phyloP scores from a whole-genome alignment of 2,329 filamentous ascomycete genomes.

The Penicillium brevicompactum region DNA sequence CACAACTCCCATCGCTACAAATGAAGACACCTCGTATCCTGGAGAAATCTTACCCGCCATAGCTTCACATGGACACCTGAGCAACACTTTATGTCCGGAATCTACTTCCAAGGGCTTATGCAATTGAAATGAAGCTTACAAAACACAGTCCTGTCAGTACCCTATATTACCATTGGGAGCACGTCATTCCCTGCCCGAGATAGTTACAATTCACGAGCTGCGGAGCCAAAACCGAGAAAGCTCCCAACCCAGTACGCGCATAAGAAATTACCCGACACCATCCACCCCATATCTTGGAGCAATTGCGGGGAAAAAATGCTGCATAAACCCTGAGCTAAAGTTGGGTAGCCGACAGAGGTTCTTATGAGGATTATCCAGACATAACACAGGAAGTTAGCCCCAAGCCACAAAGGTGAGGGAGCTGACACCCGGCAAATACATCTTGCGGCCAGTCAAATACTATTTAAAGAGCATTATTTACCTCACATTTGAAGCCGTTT shows the following conservation, averaged over 20 bases:
- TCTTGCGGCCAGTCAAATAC: not conserved
- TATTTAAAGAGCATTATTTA: not conserved
- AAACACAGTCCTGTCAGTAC: too few species aligned
- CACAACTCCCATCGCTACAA: not conserved
- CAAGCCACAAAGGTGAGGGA: not conserved
- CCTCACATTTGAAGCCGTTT: not conserved
- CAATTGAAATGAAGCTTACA: not conserved
- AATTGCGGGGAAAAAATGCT: not conserved
- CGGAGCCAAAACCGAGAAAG: not conserved
- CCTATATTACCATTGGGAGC: not conserved
- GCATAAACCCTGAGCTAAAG: not conserved
- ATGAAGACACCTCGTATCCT: not conserved
- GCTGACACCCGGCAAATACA: not conserved
- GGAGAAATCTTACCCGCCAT: not conserved
- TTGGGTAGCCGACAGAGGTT: not conserved
- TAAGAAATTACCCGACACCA: not conserved
- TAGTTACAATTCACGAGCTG: not conserved
- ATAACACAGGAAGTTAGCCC: not conserved
- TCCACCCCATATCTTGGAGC: not conserved
- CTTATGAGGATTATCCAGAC: not conserved
- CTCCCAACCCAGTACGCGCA: not conserved
- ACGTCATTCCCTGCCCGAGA: not conserved
- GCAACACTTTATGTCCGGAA: not conserved
- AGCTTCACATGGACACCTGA: not conserved
- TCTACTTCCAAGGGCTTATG: not conserved